These are phyloP conservation scores for Colletotrichum sojae DNA, from an alignment of 2,329 filamentous ascomycete genomes.

Conservation along the genomic window DNA sequence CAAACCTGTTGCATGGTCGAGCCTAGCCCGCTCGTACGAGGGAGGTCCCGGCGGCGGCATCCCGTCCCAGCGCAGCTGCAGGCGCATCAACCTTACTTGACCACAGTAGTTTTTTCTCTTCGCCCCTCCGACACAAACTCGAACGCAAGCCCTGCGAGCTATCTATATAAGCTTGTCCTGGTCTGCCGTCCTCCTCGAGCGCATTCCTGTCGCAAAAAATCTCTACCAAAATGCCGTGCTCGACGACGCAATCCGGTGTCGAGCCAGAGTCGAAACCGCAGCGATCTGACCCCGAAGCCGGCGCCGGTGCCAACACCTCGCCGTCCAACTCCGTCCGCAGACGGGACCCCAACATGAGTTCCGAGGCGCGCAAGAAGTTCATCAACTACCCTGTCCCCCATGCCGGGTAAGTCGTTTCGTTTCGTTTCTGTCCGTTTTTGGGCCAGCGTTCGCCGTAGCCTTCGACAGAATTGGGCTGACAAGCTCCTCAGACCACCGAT, in stretches of 20 bases:
- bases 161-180: slow-evolving; percentile 37
- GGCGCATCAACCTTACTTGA: slow-evolving; percentile 28
- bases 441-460: background rate
- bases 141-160: slow-evolving; percentile 6
- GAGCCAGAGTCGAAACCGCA: slow-evolving; percentile 10
- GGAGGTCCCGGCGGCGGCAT: slow-evolving; percentile 37
- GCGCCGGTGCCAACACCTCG: background rate
- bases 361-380: slow-evolving; percentile 43
- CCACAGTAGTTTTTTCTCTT: no score
- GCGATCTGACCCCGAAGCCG: slow-evolving; percentile 1
- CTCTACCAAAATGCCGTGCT: slow-evolving; percentile 15
- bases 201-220: background rate
- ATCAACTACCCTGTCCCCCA: slow-evolving; percentile 55
- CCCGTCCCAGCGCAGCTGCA: slow-evolving; percentile 23
- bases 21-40: slow-evolving; percentile 25
- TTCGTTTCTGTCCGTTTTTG: background rate
- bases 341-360: slow-evolving; percentile 32
- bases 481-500: slow-evolving; percentile 49
- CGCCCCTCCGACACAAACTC: slow-evolving; percentile 20
- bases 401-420: slow-evolving; percentile 48
- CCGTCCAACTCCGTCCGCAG: slow-evolving; percentile 8
- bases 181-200: background rate
- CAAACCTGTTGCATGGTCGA: slow-evolving; percentile 35
- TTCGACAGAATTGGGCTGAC: slow-evolving; percentile 13
- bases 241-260: slow-evolving; percentile 10